phyloP scores from a whole-genome alignment of 2,329 filamentous ascomycete species.

The Alternaria novae-zelandiae region DNA sequence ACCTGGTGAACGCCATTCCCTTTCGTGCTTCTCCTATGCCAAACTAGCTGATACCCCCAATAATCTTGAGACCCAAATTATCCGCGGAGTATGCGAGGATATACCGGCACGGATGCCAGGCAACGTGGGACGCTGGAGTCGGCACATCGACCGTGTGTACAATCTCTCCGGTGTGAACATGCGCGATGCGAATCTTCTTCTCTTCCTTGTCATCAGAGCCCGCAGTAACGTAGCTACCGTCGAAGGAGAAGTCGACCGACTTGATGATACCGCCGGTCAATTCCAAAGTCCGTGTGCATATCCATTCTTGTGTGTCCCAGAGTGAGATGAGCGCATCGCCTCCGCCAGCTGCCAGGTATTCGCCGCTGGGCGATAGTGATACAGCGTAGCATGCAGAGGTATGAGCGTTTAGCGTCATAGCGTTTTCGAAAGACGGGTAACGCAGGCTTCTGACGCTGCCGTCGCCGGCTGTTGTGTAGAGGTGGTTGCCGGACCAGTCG shows the following conservation, averaged over 20 bases:
- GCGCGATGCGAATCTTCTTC: slow-evolving; percentile 71
- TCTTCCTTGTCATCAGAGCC: slow-evolving; percentile 79
- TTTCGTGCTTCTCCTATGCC: not conserved
- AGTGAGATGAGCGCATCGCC: slow-evolving; percentile 77
- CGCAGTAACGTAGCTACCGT: slow-evolving; percentile 75
- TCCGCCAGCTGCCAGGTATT: slow-evolving; percentile 76
- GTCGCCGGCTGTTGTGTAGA: slow-evolving; percentile 74
- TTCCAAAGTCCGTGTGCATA: slow-evolving; percentile 74
- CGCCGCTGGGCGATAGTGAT: slow-evolving; percentile 73
- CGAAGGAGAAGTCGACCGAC: slow-evolving; percentile 78
- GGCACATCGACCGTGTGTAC: slow-evolving; percentile 74
- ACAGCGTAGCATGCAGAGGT: slow-evolving; percentile 74
- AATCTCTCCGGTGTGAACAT: slow-evolving; percentile 75
- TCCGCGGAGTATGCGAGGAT: slow-evolving; percentile 75
- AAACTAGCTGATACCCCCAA: slow-evolving; percentile 55
- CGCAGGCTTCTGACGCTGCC: slow-evolving; percentile 72
- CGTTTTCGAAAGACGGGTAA: slow-evolving; percentile 52
- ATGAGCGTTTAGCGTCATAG: slow-evolving; percentile 71
- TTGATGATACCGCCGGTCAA: slow-evolving; percentile 73
- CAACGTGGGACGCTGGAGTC: slow-evolving; percentile 69
- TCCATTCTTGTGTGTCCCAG: slow-evolving; percentile 80
- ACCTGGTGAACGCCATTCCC: slow-evolving; percentile 2
- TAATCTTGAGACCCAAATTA: slow-evolving; percentile 68
- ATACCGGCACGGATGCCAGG: slow-evolving; percentile 79
- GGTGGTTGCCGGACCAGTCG: slow-evolving; percentile 72